Conservation (phyloP, 192 early-diverging fungal species). For the Umbelopsis sp. region DNA sequence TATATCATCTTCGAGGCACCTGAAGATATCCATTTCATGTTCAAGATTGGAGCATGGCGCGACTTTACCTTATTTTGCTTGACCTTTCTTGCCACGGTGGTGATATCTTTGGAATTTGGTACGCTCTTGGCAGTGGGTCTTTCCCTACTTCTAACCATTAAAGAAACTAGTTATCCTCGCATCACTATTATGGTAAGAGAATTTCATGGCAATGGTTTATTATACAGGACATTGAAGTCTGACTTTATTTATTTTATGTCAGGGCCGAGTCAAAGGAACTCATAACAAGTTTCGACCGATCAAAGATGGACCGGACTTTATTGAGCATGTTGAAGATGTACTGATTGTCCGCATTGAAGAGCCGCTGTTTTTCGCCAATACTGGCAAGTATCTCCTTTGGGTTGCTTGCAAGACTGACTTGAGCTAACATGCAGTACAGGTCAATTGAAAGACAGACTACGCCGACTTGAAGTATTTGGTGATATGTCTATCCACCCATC, state of each 20-base stretch:
- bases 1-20: conserved; percentile 77
- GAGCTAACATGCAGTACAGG: conserved; percentile 45
- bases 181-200: conserved; percentile 73
- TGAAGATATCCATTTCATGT: conserved; percentile 79
- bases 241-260: conserved; percentile 1
- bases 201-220: not conserved
- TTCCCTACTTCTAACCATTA: conserved; percentile 89
- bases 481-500: conserved; percentile 95
- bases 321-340: conserved; percentile 82
- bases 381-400: conserved; percentile 36
- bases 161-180: conserved; percentile 85
- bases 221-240: too few species aligned
- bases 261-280: conserved; percentile 58
- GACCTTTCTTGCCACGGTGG: conserved; percentile 90
- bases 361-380: conserved; percentile 96
- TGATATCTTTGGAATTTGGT: conserved; percentile 90
- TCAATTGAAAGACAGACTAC: conserved; percentile 92
- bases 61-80: conserved; percentile 84
- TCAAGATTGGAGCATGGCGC: conserved; percentile 75
- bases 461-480: conserved; percentile 92
- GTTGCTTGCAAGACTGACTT: not conserved
- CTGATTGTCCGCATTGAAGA: conserved; percentile 92
- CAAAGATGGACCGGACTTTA: conserved; percentile 57
- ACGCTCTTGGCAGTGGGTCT: conserved; percentile 88
- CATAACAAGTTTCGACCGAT: conserved; percentile 77